phyloP scores from a whole-genome alignment of 1,284 basidiomycete genomes.

The Bondarzewia mesenterica region DNA sequence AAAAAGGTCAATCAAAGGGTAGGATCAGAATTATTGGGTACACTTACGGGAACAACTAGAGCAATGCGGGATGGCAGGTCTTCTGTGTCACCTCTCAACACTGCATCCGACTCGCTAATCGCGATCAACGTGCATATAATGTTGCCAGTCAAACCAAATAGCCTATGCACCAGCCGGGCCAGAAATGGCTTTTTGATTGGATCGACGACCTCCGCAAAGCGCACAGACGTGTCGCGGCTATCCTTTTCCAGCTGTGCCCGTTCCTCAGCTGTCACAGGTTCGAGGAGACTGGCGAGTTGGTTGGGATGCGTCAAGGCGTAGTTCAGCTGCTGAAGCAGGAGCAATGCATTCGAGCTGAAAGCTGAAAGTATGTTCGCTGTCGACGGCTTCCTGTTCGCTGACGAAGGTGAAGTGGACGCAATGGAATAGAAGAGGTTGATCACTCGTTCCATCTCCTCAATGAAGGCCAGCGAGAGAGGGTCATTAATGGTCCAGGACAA shows the following conservation, averaged over 20 bases:
- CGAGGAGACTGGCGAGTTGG: conserved; percentile 73
- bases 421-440: conserved; percentile 71
- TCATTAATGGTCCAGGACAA: conserved; percentile 78
- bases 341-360: conserved; percentile 59
- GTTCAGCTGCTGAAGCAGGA: conserved; percentile 81
- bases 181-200: conserved; percentile 62
- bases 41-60: conserved; percentile 66
- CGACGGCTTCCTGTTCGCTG: conserved; percentile 28
- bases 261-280: conserved; percentile 77
- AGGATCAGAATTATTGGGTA: no score
- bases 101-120: conserved; percentile 61
- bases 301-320: conserved; percentile 89
- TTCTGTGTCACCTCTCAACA: conserved; percentile 57
- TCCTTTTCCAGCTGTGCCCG: conserved; percentile 59
- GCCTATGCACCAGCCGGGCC: conserved; percentile 56
- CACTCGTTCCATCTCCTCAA: conserved; percentile 78
- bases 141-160: conserved; percentile 64
- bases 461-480: conserved; percentile 57
- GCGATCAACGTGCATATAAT: conserved; percentile 64
- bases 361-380: conserved; percentile 56
- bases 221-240: conserved; percentile 17
- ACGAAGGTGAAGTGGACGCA: conserved; percentile 42
- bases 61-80: conserved; percentile 66
- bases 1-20: neutral
- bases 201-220: conserved; percentile 42